Conservation (phyloP, 345 rosid genomes). For the Rhodamnia rubescens region DNA sequence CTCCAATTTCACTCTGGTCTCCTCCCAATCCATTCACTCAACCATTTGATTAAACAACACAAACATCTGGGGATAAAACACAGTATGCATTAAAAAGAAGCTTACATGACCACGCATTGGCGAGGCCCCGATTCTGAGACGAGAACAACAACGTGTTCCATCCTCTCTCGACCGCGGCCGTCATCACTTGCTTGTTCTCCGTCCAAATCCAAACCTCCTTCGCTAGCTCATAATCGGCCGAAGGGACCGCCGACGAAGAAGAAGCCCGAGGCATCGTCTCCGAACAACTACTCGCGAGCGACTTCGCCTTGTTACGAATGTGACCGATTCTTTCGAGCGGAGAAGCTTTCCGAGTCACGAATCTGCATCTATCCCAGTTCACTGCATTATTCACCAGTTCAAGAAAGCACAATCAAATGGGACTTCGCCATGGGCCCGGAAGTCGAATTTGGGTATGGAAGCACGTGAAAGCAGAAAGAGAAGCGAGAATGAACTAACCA, state of each 20-base stretch:
- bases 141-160: conserved; percentile 79
- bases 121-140: conserved; percentile 31
- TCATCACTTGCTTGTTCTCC: conserved; percentile 61
- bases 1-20: background rate
- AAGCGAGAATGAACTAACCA: background rate
- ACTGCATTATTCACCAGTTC: conserved; percentile 5
- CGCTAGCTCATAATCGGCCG: conserved; percentile 14
- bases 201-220: conserved; percentile 88
- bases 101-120: conserved; percentile 70
- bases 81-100: background rate
- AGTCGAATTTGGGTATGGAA: background rate
- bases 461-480: background rate
- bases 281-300: background rate
- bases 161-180: conserved; percentile 78
- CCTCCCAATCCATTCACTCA: background rate
- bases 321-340: background rate
- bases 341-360: background rate
- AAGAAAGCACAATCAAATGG: background rate
- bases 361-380: conserved; percentile 11
- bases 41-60: background rate
- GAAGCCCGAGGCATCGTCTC: conserved; percentile 3
- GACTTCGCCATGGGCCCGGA: background rate
- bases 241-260: conserved; percentile 7
- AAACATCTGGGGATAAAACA: background rate
- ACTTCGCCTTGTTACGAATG: background rate